A percentile compares a stretch with the other conserved stretches of the same genome.
These are phyloP conservation scores for Glycine tomentella DNA, from an alignment of 306 rosid genomes.

Conservation along the genomic window DNA sequence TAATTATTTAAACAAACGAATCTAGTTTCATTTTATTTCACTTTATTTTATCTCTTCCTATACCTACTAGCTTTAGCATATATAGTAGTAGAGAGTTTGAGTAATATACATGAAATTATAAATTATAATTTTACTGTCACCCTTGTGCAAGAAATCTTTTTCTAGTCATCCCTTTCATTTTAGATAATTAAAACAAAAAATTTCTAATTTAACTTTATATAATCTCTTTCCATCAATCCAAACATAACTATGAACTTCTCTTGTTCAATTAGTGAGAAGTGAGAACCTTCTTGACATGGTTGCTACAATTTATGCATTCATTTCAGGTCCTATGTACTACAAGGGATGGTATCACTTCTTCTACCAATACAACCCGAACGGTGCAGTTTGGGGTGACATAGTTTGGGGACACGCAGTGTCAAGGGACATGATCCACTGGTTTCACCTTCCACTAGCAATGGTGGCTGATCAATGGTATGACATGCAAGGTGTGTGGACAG, in stretches of 20 bases:
- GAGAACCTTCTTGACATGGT: conserved; percentile 16
- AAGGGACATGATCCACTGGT: conserved; percentile 89
- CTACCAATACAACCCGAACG: conserved; percentile 90
- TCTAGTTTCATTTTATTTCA: too few relatives aligned
- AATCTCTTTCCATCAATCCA: neutral
- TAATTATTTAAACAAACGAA: too few relatives aligned
- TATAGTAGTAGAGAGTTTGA: too few relatives aligned
- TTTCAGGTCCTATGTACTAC: conserved; percentile 84
- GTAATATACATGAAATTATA: too few relatives aligned
- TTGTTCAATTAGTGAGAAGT: neutral
- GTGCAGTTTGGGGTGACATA: conserved; percentile 90
- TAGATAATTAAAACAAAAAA: neutral
- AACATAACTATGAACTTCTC: neutral
- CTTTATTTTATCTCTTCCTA: neutral
- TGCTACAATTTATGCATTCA: conserved; percentile 11
- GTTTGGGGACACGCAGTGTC: conserved; percentile 98
- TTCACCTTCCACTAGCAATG: conserved; percentile 92
- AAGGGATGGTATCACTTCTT: conserved; percentile 97
- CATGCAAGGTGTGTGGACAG: conserved; percentile 83
- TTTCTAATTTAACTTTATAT: neutral
- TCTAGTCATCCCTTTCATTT: neutral
- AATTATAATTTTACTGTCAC: too few relatives aligned
- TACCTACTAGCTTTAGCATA: too few relatives aligned
- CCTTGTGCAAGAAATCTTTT: too few relatives aligned
- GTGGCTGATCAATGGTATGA: conserved; percentile 90